Percentiles rank a stretch among this genome's conserved stretches.
Conservation (phyloP, 495 filamentous ascomycete species). For the Aspergillus sclerotioniger region DNA sequence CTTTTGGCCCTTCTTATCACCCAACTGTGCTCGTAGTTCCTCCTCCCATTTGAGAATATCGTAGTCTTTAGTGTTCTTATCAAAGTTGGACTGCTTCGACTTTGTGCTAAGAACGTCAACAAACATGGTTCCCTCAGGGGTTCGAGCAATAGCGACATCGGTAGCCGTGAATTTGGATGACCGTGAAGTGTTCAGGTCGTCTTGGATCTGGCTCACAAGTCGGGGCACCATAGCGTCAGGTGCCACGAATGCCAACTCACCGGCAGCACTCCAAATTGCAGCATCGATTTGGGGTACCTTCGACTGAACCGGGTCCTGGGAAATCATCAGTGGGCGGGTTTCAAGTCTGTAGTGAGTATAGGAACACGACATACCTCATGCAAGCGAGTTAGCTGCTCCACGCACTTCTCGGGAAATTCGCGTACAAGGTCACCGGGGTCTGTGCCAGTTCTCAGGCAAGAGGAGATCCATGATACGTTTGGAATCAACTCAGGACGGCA, state of each 20-base stretch:
- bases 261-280: conserved; percentile 77
- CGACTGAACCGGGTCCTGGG: conserved; percentile 38
- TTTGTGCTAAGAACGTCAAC: conserved; percentile 87
- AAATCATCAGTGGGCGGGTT: neutral
- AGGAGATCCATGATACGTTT: conserved; percentile 78
- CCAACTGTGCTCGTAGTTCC: conserved; percentile 83
- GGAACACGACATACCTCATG: conserved; percentile 21
- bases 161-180: conserved; percentile 71
- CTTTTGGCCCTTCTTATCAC: conserved; percentile 85
- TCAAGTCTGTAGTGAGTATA: neutral
- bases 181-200: conserved; percentile 65
- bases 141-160: conserved; percentile 88
- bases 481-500: conserved; percentile 75
- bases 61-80: conserved; percentile 88
- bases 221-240: conserved; percentile 76
- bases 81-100: conserved; percentile 58
- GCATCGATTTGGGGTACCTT: conserved; percentile 47
- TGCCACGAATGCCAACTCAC: conserved; percentile 90
- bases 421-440: conserved; percentile 79
- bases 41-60: conserved; percentile 96
- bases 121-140: conserved; percentile 80
- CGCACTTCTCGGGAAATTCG: conserved; percentile 46
- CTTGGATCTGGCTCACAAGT: conserved; percentile 67
- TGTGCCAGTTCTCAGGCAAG: conserved; percentile 71
- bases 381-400: conserved; percentile 43